A percentile compares a stretch with the other conserved stretches of the same genome.
Evolutionary conservation across 2,329 filamentous ascomycete species (phyloP).

Genomic region (Dryadomyces sulphureus): DNA sequence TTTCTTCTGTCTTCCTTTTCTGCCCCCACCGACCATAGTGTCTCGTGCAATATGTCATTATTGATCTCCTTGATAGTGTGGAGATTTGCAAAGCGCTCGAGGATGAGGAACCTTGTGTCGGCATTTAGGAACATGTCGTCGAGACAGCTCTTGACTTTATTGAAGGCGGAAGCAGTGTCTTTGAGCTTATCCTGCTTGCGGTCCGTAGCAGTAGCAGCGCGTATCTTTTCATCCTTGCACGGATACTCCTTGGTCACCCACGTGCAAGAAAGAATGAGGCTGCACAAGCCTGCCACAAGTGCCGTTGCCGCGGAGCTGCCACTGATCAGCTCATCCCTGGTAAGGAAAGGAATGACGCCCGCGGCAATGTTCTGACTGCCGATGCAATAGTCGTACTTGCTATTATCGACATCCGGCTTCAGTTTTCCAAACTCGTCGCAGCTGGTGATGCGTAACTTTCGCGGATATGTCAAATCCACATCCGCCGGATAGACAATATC

Average conservation of each 20-base stretch:
- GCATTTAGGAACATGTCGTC: background rate
- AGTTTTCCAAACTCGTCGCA: constrained; percentile 7
- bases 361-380: constrained; percentile 3
- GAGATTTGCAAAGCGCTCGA: background rate
- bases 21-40: background rate
- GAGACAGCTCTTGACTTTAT: background rate
- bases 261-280: constrained; percentile 13
- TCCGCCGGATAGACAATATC: background rate
- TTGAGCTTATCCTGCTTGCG: background rate
- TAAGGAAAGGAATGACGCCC: constrained; percentile 5
- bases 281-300: constrained; percentile 11
- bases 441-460: constrained; percentile 1
- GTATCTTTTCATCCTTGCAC: background rate
- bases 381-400: constrained; percentile 6
- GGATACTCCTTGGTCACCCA: background rate
- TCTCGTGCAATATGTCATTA: background rate
- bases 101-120: background rate
- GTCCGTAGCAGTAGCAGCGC: background rate
- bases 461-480: background rate
- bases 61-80: background rate
- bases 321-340: background rate
- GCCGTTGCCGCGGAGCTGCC: constrained; percentile 8
- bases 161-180: background rate
- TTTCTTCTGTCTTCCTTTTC: background rate
- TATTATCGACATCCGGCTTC: background rate